A percentile compares a stretch with the other conserved stretches of the same genome.
Evolutionary conservation across 1,139 yeast genomes (phyloP).

Genomic region (Saccharomycopsis hybrid): DNA sequence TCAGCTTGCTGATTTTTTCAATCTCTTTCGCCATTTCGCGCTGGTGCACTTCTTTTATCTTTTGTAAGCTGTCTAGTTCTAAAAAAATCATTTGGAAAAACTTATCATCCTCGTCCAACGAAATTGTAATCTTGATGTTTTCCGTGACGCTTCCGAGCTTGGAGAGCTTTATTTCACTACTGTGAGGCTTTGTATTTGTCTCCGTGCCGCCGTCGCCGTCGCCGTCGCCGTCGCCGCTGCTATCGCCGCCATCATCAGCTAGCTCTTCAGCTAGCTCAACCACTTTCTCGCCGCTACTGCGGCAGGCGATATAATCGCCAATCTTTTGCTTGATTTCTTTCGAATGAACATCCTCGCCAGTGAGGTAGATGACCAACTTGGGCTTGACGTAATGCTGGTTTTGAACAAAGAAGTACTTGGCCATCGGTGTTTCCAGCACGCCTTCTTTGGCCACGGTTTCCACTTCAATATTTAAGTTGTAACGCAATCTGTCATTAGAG

Average conservation of each 20-base stretch:
- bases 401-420: slow-evolving; percentile 26
- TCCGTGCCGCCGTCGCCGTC: no score
- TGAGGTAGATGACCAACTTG: slow-evolving; percentile 8
- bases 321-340: slow-evolving; percentile 9
- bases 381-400: slow-evolving; percentile 13
- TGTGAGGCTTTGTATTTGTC: no score
- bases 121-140: slow-evolving; percentile 18
- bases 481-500: no score
- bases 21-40: slow-evolving; percentile 39
- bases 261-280: background rate
- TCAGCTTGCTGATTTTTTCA: slow-evolving; percentile 35
- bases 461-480: slow-evolving; percentile 3
- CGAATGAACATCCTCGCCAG: slow-evolving; percentile 1
- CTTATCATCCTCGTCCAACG: slow-evolving; percentile 31
- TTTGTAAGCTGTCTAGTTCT: slow-evolving; percentile 47
- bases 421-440: slow-evolving; percentile 16
- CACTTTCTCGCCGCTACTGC: background rate
- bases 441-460: background rate
- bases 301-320: background rate
- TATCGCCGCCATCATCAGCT: no score
- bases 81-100: slow-evolving; percentile 50
- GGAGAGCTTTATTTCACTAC: no score
- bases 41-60: slow-evolving; percentile 41
- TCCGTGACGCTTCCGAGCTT: slow-evolving; percentile 17
- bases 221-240: no score